Conservation (phyloP, 495 filamentous ascomycete genomes). For the Aspergillus diversus region DNA sequence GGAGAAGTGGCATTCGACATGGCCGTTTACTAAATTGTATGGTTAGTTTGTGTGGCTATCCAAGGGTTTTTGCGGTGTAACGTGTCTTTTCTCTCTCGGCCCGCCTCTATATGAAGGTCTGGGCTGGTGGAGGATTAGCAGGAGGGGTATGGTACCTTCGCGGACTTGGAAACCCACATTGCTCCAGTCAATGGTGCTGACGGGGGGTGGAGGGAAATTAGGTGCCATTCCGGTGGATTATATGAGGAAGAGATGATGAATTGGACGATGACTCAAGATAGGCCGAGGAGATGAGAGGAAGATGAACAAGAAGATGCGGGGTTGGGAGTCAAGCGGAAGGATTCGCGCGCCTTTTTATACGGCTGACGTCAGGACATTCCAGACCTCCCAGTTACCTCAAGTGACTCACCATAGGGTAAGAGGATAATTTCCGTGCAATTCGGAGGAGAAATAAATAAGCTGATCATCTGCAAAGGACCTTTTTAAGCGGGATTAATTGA, state of each 20-base stretch:
- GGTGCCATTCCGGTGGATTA: slow-evolving; percentile 13
- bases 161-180: slow-evolving; percentile 89
- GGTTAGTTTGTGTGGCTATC: too few species aligned
- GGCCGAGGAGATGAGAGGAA: background rate
- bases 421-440: too few species aligned
- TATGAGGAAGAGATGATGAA: background rate
- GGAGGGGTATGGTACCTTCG: slow-evolving; percentile 64
- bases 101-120: background rate
- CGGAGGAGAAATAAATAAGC: too few species aligned
- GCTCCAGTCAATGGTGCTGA: slow-evolving; percentile 73
- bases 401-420: too few species aligned
- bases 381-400: too few species aligned
- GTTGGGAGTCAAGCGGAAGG: background rate
- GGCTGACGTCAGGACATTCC: background rate
- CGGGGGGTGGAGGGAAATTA: slow-evolving; percentile 78
- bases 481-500: too few species aligned
- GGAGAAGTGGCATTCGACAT: slow-evolving; percentile 42
- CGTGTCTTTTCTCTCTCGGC: too few species aligned
- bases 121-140: background rate
- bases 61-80: too few species aligned
- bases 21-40: slow-evolving; percentile 28
- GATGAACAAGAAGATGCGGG: background rate
- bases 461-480: too few species aligned
- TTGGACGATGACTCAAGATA: background rate
- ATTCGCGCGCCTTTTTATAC: too few species aligned